Base-by-base conservation (phyloP, 2,329 filamentous ascomycete species). In the Talaromyces verruculosus region DNA sequence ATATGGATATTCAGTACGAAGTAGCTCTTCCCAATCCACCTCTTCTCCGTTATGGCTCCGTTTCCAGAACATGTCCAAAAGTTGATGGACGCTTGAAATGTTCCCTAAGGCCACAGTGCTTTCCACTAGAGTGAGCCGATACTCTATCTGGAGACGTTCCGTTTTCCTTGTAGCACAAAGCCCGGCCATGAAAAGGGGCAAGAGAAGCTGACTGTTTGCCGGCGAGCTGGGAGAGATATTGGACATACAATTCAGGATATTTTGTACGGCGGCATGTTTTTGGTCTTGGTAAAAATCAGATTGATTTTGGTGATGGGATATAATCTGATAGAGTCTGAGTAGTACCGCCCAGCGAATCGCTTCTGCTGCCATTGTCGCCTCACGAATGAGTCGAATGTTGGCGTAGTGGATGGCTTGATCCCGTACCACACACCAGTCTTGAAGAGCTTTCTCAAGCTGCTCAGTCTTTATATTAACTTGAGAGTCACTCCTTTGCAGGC, bases 71-170 rank as follows among this genome's bases (percentile, higher is more conserved):
- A 7, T 19, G 19, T 58, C 33, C 3, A 58, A 22, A 58, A 43
- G 17, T 25, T 39, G 17, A 22, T 58, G 53, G 10, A 22, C 33
- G 33, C 17, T 22, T 22, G 33, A 43, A n/a, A 43, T 43, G 17
- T 43, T 43, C 39, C 39, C 39, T 10, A 58, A 10, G 33, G 8
- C 53, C 4, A 58, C 33, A 6, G 28, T 37, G 2, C 33, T 37
- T 39, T 58, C 53, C 10, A 58, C n/a, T 22, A 58, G n/a, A 28
- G 33, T 58, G 17, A 43, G 39, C n/a, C 53, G n/a, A 39, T 58
- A 37, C 11, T 22, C 30, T n/a, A 37, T 19, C 30, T 37, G 30
- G 13, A 58, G 17, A 17, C 53, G 30, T n/a, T 58, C 33, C 13
- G 30, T 37, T 7, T 58, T 58, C 10, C n/a, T 37, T 39, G 8